phyloP scores from a whole-genome alignment of 2,329 filamentous ascomycete species.

The Penicillium rolfsii region DNA sequence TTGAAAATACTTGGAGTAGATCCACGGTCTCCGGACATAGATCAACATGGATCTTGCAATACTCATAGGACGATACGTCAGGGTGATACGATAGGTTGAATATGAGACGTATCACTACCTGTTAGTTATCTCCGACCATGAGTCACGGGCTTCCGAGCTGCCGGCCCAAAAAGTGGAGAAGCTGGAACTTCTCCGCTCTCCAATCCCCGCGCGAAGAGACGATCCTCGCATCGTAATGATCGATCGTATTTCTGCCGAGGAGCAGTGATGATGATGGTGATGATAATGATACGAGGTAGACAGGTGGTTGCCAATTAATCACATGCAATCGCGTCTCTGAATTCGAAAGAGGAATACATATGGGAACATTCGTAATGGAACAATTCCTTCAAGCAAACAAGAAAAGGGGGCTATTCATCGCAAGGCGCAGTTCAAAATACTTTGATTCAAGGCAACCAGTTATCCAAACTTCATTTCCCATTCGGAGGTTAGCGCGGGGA shows the following conservation, averaged over 20 bases:
- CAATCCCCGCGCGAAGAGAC: conserved; percentile 8
- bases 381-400: no score
- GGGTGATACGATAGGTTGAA: not conserved
- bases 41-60: not conserved
- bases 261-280: not conserved
- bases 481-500: conserved; percentile 23
- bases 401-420: not conserved
- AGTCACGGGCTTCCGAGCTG: conserved; percentile 17
- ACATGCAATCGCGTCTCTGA: no score
- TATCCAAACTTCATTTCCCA: no score
- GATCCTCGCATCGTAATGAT: not conserved
- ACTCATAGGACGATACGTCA: not conserved
- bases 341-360: no score
- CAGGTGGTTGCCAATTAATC: no score
- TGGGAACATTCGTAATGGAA: no score
- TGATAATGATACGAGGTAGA: no score
- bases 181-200: conserved; percentile 7
- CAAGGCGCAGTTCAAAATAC: not conserved
- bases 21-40: not conserved
- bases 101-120: conserved; percentile 1
- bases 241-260: not conserved
- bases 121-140: conserved; percentile 15
- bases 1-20: not conserved
- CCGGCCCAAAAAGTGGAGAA: conserved; percentile 18
- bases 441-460: no score